Percentiles rank a stretch among this genome's conserved stretches.
phyloP scores from a whole-genome alignment of 2,329 filamentous ascomycete species.

The Microdochium paspali region DNA sequence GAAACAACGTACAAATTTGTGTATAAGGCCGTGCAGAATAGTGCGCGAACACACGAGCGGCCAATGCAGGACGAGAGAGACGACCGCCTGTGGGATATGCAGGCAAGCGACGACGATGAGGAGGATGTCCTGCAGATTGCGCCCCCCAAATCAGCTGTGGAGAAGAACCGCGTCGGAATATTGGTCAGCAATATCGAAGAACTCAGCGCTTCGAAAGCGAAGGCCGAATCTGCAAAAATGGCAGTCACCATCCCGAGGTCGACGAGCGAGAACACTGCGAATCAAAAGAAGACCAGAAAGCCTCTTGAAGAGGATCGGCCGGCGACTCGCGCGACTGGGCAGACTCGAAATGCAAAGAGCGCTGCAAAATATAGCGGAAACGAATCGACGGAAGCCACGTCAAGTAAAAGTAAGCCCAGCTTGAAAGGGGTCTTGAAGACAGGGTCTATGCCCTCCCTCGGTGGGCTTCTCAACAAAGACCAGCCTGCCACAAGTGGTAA shows the following conservation, averaged over 20 bases:
- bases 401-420: slow-evolving; percentile 32
- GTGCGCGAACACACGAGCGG: slow-evolving; percentile 20
- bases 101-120: slow-evolving; percentile 11
- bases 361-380: slow-evolving; percentile 20
- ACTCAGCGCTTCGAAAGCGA: background rate
- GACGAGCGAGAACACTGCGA: slow-evolving; percentile 1
- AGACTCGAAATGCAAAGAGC: slow-evolving; percentile 13
- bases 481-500: slow-evolving; percentile 11
- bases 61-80: slow-evolving; percentile 9
- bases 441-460: slow-evolving; percentile 33
- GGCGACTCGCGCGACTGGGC: background rate
- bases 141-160: background rate
- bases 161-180: background rate
- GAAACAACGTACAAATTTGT: slow-evolving; percentile 42
- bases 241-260: background rate
- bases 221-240: background rate
- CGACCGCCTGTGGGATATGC: slow-evolving; percentile 10
- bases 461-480: slow-evolving; percentile 42
- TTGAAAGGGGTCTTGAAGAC: slow-evolving; percentile 43
- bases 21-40: slow-evolving; percentile 48
- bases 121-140: slow-evolving; percentile 8
- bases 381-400: slow-evolving; percentile 10
- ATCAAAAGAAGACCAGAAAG: slow-evolving; percentile 14
- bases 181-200: background rate
- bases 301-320: background rate